phyloP scores from a whole-genome alignment of 139 green algal species.

The Chlorella sp. region DNA sequence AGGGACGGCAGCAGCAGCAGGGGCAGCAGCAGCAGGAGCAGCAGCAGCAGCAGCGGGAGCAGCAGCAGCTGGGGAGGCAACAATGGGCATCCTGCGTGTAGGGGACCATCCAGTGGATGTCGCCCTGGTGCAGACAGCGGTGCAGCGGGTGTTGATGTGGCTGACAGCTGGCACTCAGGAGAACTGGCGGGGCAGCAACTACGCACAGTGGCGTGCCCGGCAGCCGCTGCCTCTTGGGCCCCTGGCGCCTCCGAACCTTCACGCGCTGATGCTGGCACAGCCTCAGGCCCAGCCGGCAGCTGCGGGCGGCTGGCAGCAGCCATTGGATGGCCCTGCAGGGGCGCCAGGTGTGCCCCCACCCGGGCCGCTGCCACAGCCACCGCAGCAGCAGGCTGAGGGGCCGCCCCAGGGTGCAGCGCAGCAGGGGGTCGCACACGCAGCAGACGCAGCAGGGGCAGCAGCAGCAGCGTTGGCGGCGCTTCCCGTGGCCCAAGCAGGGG shows the following conservation, averaged over 20 bases:
- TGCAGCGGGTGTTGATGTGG: slow-evolving; percentile 1
- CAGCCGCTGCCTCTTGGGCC: not conserved
- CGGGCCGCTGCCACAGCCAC: not conserved
- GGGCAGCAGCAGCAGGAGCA: not conserved
- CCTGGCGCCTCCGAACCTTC: not conserved
- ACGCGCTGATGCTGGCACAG: not conserved
- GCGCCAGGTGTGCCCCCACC: not conserved
- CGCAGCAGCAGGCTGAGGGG: not conserved
- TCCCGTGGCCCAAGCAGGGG: not conserved
- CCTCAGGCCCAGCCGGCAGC: not conserved
- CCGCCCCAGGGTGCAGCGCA: no score
- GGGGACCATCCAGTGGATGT: not conserved
- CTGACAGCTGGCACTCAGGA: not conserved
- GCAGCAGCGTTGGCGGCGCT: not conserved
- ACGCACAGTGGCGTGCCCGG: not conserved
- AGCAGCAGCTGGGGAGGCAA: not conserved
- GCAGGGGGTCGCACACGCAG: not conserved
- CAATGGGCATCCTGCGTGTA: not conserved
- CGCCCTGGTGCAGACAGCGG: not conserved
- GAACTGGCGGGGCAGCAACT: slow-evolving; percentile 8
- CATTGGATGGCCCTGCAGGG: not conserved
- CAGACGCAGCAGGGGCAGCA: not conserved
- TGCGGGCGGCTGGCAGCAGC: not conserved
- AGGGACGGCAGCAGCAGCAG: not conserved
- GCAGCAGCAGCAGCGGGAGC: not conserved